phyloP scores from a whole-genome alignment of 1,284 basidiomycete species.

The Athelia sp. region DNA sequence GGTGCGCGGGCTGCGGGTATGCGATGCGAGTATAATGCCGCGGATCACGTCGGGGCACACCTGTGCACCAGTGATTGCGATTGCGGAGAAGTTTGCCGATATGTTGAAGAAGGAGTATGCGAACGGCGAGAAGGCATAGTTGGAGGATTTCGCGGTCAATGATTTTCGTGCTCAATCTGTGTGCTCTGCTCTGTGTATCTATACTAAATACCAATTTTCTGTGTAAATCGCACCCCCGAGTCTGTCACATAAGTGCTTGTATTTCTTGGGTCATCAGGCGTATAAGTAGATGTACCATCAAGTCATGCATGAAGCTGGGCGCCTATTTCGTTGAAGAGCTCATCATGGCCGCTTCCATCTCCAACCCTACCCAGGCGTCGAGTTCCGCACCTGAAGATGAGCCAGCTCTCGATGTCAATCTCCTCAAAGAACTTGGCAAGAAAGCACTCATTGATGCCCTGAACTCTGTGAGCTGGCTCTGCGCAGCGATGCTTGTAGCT shows the following conservation, averaged over 20 bases:
- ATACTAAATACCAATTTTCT: no score
- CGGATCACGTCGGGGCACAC: constrained; percentile 26
- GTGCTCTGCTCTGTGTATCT: no score
- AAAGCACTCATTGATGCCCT: constrained; percentile 76
- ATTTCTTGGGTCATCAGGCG: no score
- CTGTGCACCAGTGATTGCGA: constrained; percentile 21
- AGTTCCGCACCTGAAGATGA: constrained; percentile 27
- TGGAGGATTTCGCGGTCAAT: no score
- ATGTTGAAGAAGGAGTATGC: constrained; percentile 12
- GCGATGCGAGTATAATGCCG: constrained; percentile 34
- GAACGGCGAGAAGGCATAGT: no score
- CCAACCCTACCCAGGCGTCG: not conserved
- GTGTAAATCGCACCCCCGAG: no score
- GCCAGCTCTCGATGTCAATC: constrained; percentile 55
- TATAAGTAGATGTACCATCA: no score
- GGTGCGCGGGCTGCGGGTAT: constrained; percentile 26
- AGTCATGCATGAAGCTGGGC: no score
- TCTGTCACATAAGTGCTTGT: no score
- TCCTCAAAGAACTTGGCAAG: constrained; percentile 73
- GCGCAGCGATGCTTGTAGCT: not conserved
- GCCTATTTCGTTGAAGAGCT: no score
- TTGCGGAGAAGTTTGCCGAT: constrained; percentile 17
- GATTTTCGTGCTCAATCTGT: no score
- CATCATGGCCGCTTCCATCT: not conserved
- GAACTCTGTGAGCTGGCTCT: constrained; percentile 60